A percentile compares a stretch with the other conserved stretches of the same genome.
phyloP scores from a whole-genome alignment of 768 basidiomycete genomes.

The Coprinopsis marcescibilis region DNA sequence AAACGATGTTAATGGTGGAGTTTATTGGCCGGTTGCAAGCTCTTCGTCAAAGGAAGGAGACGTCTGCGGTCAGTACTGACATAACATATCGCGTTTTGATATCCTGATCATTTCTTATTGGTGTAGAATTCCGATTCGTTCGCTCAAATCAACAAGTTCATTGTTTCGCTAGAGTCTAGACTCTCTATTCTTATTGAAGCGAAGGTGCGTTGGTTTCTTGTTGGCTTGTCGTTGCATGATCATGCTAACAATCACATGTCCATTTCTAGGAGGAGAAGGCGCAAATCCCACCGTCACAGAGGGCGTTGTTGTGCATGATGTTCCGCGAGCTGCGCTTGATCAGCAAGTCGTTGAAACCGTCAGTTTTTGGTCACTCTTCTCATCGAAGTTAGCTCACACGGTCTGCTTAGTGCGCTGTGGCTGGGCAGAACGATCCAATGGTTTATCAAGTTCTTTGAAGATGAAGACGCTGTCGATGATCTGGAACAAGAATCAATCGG shows the following conservation, averaged over 20 bases:
- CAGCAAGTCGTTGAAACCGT: conserved; percentile 61
- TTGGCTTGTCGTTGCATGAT: neutral
- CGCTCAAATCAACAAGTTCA: conserved; percentile 38
- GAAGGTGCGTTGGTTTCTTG: conserved; percentile 34
- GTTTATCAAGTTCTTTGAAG: conserved; percentile 33
- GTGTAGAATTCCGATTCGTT: conserved; percentile 26
- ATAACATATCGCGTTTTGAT: too few species aligned
- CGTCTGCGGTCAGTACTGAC: conserved; percentile 11
- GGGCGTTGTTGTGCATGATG: conserved; percentile 54
- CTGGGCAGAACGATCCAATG: conserved; percentile 37
- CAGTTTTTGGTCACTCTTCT: conserved; percentile 17
- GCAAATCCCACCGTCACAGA: conserved; percentile 49
- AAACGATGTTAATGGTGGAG: conserved; percentile 56
- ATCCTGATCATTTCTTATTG: too few species aligned
- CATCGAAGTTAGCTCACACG: neutral
- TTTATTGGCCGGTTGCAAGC: conserved; percentile 47
- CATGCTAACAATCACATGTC: conserved; percentile 7
- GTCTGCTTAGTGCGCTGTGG: conserved; percentile 38
- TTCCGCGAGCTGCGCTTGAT: conserved; percentile 61
- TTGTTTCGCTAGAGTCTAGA: conserved; percentile 49
- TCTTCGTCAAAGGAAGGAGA: conserved; percentile 37
- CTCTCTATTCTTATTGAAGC: conserved; percentile 51
- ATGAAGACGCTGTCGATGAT: conserved; percentile 32
- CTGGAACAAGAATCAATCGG: conserved; percentile 37
- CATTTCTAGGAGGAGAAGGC: conserved; percentile 46